These are phyloP conservation scores for Cryoendolithus antarcticus DNA, from an alignment of 2,329 filamentous ascomycete species.

Conservation along the genomic window DNA sequence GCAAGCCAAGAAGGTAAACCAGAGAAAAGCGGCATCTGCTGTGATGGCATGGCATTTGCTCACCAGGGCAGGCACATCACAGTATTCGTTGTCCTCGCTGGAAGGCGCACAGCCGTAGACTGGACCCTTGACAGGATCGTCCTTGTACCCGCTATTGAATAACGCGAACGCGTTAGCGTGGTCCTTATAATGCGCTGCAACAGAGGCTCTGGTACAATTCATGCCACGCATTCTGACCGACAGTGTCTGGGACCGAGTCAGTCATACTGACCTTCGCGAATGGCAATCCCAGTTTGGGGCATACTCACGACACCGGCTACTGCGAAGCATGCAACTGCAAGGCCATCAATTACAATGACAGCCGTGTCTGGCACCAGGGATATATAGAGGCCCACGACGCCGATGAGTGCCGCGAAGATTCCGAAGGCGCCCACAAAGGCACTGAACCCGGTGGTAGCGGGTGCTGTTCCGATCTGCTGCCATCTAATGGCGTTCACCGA, in stretches of 20 bases:
- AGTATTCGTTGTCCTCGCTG: too few relatives aligned
- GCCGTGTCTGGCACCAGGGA: slow-evolving; percentile 10
- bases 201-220: too few relatives aligned
- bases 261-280: too few relatives aligned
- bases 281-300: too few relatives aligned
- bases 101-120: too few relatives aligned
- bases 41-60: slow-evolving; percentile 11
- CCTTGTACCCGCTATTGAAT: slow-evolving; percentile 4
- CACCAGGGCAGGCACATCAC: not conserved
- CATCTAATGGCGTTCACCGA: slow-evolving; percentile 13
- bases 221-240: too few relatives aligned
- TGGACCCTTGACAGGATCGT: slow-evolving; percentile 12
- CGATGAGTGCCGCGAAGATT: slow-evolving; percentile 12
- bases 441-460: slow-evolving; percentile 12
- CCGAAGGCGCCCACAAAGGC: slow-evolving; percentile 17
- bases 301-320: slow-evolving; percentile 19
- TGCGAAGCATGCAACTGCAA: slow-evolving; percentile 12
- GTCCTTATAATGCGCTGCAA: too few relatives aligned
- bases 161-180: too few relatives aligned
- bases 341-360: slow-evolving; percentile 11
- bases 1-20: slow-evolving; percentile 10
- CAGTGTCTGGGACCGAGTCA: too few relatives aligned
- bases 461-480: slow-evolving; percentile 10
- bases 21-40: slow-evolving; percentile 16
- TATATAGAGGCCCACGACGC: slow-evolving; percentile 12